Conservation (phyloP, 495 filamentous ascomycete species). For the Pseudoneurospora amorphoporcata region DNA sequence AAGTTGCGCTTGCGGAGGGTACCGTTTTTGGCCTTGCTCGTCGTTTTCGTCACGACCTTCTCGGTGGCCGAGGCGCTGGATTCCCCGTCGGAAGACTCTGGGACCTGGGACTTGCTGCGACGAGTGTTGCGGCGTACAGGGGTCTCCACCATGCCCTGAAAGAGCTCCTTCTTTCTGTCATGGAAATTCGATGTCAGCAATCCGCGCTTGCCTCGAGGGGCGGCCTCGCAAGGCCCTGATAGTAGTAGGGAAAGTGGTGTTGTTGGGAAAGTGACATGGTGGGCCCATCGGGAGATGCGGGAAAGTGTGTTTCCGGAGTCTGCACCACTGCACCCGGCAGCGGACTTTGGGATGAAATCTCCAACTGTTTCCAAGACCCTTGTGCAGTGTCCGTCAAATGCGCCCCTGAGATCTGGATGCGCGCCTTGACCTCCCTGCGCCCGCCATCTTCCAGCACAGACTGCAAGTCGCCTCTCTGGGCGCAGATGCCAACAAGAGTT, state of each 20-base stretch:
- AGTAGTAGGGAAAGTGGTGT: not conserved
- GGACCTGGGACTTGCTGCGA: conserved; percentile 33
- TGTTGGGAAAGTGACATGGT: not conserved
- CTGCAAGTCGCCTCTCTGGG: not conserved
- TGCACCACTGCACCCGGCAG: not conserved
- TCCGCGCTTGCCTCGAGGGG: not conserved
- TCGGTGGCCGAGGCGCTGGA: conserved; percentile 26
- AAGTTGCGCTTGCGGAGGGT: conserved; percentile 22
- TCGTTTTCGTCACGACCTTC: conserved; percentile 9
- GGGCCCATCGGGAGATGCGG: not conserved
- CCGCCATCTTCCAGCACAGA: not conserved
- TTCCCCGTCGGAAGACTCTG: conserved; percentile 33
- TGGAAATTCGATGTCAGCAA: not conserved
- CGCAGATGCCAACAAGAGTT: not conserved
- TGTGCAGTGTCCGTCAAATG: not conserved
- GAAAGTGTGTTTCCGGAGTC: not conserved
- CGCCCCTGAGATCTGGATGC: not conserved
- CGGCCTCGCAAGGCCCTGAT: not conserved
- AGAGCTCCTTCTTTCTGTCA: conserved; percentile 39
- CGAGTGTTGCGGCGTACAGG: conserved; percentile 26
- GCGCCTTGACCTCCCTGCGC: not conserved
- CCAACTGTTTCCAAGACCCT: not conserved
- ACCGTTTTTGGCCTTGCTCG: not conserved
- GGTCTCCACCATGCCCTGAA: conserved; percentile 42
- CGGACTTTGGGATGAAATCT: not conserved